Percentiles rank a stretch among this genome's conserved stretches.
These are phyloP conservation scores for Fusarium nematophilum DNA, from an alignment of 2,329 filamentous ascomycete genomes.

Conservation along the genomic window DNA sequence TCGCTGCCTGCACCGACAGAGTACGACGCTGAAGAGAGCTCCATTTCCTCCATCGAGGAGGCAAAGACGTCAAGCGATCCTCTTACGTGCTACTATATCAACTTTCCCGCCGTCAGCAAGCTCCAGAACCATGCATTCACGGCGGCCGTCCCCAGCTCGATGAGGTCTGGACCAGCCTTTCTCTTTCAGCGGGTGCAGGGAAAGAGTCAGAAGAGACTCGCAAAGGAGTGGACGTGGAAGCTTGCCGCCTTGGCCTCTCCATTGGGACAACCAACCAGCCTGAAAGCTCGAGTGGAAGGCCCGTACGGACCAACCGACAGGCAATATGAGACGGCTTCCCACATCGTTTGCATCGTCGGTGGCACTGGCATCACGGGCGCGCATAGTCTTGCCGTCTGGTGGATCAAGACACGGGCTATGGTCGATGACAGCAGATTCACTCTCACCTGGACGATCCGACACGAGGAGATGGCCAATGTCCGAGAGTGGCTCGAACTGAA, in stretches of 20 bases:
- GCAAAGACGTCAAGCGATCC: background rate
- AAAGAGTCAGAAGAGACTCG: background rate
- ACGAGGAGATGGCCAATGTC: background rate
- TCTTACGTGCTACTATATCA: conserved; percentile 15
- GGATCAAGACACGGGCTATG: conserved; percentile 2
- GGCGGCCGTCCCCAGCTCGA: conserved; percentile 2
- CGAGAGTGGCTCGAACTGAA: conserved; percentile 10
- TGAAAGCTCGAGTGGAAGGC: conserved; percentile 9
- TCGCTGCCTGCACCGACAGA: background rate
- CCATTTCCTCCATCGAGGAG: no score
- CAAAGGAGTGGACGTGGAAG: conserved; percentile 19
- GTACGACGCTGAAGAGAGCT: no score
- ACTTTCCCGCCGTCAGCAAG: conserved; percentile 10
- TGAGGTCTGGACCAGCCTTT: background rate
- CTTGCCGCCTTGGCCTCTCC: background rate
- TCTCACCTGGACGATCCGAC: conserved; percentile 11
- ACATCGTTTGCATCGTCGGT: conserved; percentile 17
- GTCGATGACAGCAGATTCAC: conserved; percentile 2
- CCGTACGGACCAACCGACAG: conserved; percentile 5
- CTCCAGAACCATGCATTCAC: conserved; percentile 21
- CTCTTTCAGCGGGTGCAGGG: conserved; percentile 11
- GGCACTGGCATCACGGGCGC: conserved; percentile 14
- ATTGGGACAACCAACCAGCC: background rate
- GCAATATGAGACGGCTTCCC: conserved; percentile 6
- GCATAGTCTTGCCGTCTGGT: conserved; percentile 6